Percentiles rank a stretch among this genome's conserved stretches.
phyloP scores from a whole-genome alignment of 1,139 yeast species.

The Blastobotrys petasosporus region DNA sequence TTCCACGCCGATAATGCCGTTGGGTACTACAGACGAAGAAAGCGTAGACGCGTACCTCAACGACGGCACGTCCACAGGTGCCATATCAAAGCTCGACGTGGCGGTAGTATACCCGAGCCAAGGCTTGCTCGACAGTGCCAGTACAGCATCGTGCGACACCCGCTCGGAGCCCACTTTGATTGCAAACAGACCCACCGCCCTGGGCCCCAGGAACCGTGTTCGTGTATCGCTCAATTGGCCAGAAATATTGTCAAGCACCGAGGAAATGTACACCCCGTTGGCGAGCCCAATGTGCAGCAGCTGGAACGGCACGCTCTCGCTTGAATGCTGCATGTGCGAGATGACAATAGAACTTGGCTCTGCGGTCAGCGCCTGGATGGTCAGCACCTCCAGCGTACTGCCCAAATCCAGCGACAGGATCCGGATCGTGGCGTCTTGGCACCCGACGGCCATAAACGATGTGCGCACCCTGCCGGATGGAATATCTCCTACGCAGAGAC shows the following conservation, averaged over 20 bases:
- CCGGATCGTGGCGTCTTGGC: conserved; percentile 65
- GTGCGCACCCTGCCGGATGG: conserved; percentile 46
- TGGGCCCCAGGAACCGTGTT: conserved; percentile 68
- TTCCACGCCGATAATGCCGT: conserved; percentile 57
- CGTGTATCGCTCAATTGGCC: conserved; percentile 67
- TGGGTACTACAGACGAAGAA: conserved; percentile 57
- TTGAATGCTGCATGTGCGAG: conserved; percentile 34
- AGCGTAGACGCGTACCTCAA: conserved; percentile 46
- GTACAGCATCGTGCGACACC: conserved; percentile 20
- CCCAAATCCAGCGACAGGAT: conserved; percentile 61
- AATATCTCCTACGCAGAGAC: conserved; percentile 52
- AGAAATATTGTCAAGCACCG: conserved; percentile 49
- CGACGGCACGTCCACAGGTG: conserved; percentile 31
- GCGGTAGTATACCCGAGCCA: conserved; percentile 38
- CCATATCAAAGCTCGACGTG: conserved; percentile 25
- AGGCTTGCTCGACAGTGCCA: conserved; percentile 38
- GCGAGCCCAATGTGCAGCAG: conserved; percentile 71
- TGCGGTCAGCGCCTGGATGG: conserved; percentile 65
- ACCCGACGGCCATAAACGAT: conserved; percentile 61
- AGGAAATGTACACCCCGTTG: conserved; percentile 72
- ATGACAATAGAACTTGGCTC: conserved; percentile 48
- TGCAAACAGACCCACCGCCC: conserved; percentile 49
- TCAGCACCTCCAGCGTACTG: conserved; percentile 54
- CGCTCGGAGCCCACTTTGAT: conserved; percentile 23
- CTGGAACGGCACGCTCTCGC: conserved; percentile 18